These are phyloP conservation scores for Colletotrichum eremochloae DNA, from an alignment of 2,329 filamentous ascomycete genomes.

Conservation along the genomic window DNA sequence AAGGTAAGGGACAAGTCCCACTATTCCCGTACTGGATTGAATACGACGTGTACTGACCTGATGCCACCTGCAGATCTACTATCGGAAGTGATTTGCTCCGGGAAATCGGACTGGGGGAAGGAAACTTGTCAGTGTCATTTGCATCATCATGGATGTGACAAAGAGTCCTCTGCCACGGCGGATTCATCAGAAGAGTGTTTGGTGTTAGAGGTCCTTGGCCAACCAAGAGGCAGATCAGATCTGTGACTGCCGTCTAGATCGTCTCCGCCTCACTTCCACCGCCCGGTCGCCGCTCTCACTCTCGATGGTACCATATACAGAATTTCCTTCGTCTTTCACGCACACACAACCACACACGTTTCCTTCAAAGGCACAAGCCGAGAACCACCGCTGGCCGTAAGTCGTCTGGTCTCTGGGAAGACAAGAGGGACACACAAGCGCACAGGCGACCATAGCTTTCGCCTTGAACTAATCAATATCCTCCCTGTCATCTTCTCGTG, in stretches of 20 bases:
- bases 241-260: not conserved
- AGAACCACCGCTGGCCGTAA: conserved; percentile 26
- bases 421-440: conserved; percentile 36
- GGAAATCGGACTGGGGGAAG: not conserved
- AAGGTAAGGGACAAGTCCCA: conserved; percentile 71
- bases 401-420: conserved; percentile 17
- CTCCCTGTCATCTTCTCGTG: conserved; percentile 28
- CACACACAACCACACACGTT: not conserved
- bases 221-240: conserved; percentile 4
- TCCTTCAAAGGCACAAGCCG: conserved; percentile 8
- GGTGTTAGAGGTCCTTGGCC: conserved; percentile 4
- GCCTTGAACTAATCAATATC: conserved; percentile 35
- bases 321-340: not conserved
- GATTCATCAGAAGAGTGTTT: conserved; percentile 11
- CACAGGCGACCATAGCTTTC: conserved; percentile 33
- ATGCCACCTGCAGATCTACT: conserved; percentile 62
- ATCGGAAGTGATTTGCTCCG: conserved; percentile 61
- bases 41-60: conserved; percentile 42
- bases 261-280: conserved; percentile 16
- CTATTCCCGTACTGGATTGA: conserved; percentile 4
- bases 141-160: conserved; percentile 33
- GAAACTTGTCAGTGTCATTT: conserved; percentile 12
- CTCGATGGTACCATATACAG: conserved; percentile 29
- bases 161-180: conserved; percentile 5
- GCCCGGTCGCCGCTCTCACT: conserved; percentile 17